Evolutionary conservation across 257 asterid species (phyloP).

Genomic region (Primulina tabacum): DNA sequence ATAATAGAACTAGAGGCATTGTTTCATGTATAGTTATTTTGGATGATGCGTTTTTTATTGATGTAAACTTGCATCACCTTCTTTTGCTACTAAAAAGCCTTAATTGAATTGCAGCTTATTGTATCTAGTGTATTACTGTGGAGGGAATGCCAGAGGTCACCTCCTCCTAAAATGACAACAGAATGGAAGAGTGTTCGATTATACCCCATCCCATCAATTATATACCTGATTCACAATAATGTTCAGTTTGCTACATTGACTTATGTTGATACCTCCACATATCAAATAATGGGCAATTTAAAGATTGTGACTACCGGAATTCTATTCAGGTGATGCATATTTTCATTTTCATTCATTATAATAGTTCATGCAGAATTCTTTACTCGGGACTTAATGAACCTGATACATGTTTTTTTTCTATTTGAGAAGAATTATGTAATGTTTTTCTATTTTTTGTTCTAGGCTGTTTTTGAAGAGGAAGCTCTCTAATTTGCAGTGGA

Average conservation of each 20-base stretch:
- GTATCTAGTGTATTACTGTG: conserved; percentile 78
- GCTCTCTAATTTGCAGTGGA: conserved; percentile 98
- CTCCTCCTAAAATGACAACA: conserved; percentile 85
- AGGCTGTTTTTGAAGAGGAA: conserved; percentile 97
- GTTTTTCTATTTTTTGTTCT: conserved; percentile 32
- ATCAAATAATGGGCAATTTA: conserved; percentile 95
- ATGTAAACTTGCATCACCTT: not conserved
- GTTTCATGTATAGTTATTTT: not conserved
- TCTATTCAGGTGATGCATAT: conserved; percentile 63
- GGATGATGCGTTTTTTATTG: not conserved
- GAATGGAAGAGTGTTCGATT: conserved; percentile 79
- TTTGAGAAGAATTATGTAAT: conserved; percentile 24
- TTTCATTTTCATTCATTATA: conserved; percentile 9
- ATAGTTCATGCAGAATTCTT: conserved; percentile 11
- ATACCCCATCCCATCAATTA: conserved; percentile 85
- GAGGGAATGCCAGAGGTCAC: conserved; percentile 62
- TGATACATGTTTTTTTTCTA: conserved; percentile 10
- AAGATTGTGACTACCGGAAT: conserved; percentile 94
- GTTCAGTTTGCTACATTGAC: conserved; percentile 97
- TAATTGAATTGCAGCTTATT: conserved; percentile 60
- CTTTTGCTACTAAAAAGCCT: conserved; percentile 7
- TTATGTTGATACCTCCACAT: conserved; percentile 89
- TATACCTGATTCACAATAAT: conserved; percentile 94
- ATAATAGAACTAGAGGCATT: not conserved
- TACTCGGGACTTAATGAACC: not conserved